Conservation (phyloP, 2,329 filamentous ascomycete species). For the Graphiopsis chlorocephala region DNA sequence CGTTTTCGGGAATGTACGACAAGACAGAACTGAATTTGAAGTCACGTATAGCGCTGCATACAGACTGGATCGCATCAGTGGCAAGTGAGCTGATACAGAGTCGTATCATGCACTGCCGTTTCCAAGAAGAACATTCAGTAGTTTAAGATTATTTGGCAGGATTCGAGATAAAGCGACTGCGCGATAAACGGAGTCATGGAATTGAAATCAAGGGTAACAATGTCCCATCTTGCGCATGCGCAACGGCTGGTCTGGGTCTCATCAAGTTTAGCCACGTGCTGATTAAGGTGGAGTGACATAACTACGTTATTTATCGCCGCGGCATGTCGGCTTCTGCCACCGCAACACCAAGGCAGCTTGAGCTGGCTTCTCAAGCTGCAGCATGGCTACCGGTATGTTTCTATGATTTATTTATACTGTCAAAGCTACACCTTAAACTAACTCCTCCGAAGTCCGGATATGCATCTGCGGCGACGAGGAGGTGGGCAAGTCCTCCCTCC, state of each 20-base stretch:
- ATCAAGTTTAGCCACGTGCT: not conserved
- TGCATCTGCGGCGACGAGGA: slow-evolving; percentile 96
- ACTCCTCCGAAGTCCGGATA: slow-evolving; percentile 66
- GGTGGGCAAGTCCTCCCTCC: slow-evolving; percentile 80
- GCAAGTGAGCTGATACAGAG: no score
- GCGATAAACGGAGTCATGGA: no score
- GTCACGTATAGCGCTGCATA: no score
- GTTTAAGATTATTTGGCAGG: no score
- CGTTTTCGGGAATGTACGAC: no score
- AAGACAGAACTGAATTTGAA: no score
- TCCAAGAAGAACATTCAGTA: no score
- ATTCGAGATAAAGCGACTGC: no score
- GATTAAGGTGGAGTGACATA: not conserved
- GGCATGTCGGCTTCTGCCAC: not conserved
- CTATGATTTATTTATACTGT: not conserved
- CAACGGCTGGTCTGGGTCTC: not conserved
- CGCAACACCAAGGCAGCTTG: not conserved
- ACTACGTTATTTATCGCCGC: not conserved
- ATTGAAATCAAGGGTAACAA: no score
- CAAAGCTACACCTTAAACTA: not conserved
- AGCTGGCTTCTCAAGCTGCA: not conserved
- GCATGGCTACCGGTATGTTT: slow-evolving; percentile 13
- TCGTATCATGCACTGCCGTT: no score
- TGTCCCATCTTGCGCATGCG: no score
- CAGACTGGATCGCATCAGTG: no score